phyloP scores from a whole-genome alignment of 2,329 filamentous ascomycete species.

The Pleoardoris graminearum region DNA sequence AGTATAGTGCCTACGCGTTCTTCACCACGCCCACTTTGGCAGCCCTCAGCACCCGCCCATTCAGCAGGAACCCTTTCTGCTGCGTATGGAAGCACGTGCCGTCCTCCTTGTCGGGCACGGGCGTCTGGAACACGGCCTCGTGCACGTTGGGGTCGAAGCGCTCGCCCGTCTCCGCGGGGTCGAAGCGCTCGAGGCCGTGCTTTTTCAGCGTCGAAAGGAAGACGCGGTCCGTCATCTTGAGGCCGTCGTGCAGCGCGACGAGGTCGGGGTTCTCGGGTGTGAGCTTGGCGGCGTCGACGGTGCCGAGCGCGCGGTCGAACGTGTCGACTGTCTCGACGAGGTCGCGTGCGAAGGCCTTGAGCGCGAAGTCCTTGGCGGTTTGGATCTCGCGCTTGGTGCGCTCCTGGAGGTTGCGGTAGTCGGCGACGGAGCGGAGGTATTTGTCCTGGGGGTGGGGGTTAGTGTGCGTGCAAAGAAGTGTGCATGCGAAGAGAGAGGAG shows the following conservation, averaged over 20 bases:
- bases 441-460: slow-evolving; percentile 69
- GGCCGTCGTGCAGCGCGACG: slow-evolving; percentile 77
- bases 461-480: background rate
- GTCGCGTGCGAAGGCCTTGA: slow-evolving; percentile 91
- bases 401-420: slow-evolving; percentile 97
- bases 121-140: slow-evolving; percentile 94
- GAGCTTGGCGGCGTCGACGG: slow-evolving; percentile 76
- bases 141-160: slow-evolving; percentile 97
- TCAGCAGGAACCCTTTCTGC: slow-evolving; percentile 93
- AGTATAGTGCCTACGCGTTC: slow-evolving; percentile 58
- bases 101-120: slow-evolving; percentile 84
- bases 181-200: slow-evolving; percentile 89
- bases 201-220: slow-evolving; percentile 87
- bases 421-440: slow-evolving; percentile 89
- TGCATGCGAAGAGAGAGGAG: too few relatives aligned
- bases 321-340: slow-evolving; percentile 96
- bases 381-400: slow-evolving; percentile 90
- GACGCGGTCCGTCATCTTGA: slow-evolving; percentile 93
- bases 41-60: slow-evolving; percentile 84
- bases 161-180: slow-evolving; percentile 70
- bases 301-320: slow-evolving; percentile 86
- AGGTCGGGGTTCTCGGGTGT: slow-evolving; percentile 71
- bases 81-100: slow-evolving; percentile 89
- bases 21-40: slow-evolving; percentile 97
- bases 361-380: slow-evolving; percentile 85